Evolutionary conservation across 225 moss, liverwort and hornwort genomes (phyloP).

Genomic region (Rhytidiadelphus loreus): DNA sequence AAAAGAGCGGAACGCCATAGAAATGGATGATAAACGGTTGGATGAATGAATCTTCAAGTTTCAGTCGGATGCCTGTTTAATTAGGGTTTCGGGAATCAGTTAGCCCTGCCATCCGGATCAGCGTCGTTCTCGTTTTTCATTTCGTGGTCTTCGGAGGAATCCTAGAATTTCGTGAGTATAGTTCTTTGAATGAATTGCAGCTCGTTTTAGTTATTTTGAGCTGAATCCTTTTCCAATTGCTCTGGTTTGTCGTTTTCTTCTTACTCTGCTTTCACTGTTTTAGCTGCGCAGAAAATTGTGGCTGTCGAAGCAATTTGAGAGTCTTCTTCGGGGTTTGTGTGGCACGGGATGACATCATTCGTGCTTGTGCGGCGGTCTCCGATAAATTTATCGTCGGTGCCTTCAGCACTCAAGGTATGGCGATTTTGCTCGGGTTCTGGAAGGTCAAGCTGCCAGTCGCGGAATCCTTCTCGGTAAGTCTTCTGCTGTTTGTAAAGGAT

Average conservation of each 20-base stretch:
- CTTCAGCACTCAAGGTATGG: constrained; percentile 5
- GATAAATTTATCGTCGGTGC: background rate
- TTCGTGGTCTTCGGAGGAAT: background rate
- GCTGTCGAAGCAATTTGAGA: background rate
- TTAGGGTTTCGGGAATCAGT: background rate
- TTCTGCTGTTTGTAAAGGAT: background rate
- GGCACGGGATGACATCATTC: constrained; percentile 1
- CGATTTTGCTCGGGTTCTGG: background rate
- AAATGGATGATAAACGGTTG: background rate
- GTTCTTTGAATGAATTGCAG: background rate
- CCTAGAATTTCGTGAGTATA: background rate
- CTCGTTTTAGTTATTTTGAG: background rate
- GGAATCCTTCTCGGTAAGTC: background rate
- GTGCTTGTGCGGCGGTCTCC: background rate
- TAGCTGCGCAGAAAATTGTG: background rate
- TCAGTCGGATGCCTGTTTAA: background rate
- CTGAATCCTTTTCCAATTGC: background rate
- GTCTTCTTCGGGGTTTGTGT: background rate
- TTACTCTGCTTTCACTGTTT: background rate
- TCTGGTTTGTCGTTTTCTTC: background rate
- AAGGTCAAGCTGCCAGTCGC: background rate
- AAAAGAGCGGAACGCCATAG: too few relatives aligned
- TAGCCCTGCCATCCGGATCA: background rate
- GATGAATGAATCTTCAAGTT: background rate
- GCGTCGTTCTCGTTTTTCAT: background rate